Base-by-base conservation (phyloP, 352 stramenopile genomes). In the Pythium aristosporum region DNA sequence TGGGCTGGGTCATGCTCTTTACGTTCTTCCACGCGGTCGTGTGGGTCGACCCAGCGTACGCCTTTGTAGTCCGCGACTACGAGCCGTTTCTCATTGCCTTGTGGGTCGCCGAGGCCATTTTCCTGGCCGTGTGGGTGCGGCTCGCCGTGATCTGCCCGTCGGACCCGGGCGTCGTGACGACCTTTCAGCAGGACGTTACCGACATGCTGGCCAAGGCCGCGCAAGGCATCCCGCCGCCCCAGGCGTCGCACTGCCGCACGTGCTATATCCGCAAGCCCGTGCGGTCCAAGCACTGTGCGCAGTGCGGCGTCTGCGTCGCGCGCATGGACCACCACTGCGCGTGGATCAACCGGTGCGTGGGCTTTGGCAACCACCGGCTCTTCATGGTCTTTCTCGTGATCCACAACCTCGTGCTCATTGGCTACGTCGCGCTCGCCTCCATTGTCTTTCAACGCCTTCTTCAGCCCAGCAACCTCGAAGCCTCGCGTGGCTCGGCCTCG, bases 341-440 rank as follows among this genome's bases (percentile, higher is more conserved):
- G 1, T 96, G 88, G 88, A 87, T 96, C 60, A 94, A 96, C 53
- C 79, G 75, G 0, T 93, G 85, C 46, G 82, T 96, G 13, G 88
- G 88, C 2, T 89, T 79, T 37, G 73, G 69, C 25, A 96, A 96
- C 65, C 87, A 96, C 61, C 78, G 85, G 0, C 64, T 82, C 5
- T 96, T 96, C 65, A 74, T 96, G 50, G 43, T 71, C 25, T 96
- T 96, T 59, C 58, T 96, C 36, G 34, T 89, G 15, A n/a, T 91
- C 54, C 87, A 92, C 63, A 75, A 73, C 53, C 39, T 87, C 20
- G 61, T 79, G 9, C 42, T 92, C 7, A 59, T 70, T 0, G 65
- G 74, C 1, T 92, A 84, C 62, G 67, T 84, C 39, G 75, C 64
- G 2, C 65, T 91, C 6, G 52, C 78, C 3, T 61, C 75, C 25